Conservation (phyloP, 306 rosid genomes). For the Pterocarpus macrocarpus region DNA sequence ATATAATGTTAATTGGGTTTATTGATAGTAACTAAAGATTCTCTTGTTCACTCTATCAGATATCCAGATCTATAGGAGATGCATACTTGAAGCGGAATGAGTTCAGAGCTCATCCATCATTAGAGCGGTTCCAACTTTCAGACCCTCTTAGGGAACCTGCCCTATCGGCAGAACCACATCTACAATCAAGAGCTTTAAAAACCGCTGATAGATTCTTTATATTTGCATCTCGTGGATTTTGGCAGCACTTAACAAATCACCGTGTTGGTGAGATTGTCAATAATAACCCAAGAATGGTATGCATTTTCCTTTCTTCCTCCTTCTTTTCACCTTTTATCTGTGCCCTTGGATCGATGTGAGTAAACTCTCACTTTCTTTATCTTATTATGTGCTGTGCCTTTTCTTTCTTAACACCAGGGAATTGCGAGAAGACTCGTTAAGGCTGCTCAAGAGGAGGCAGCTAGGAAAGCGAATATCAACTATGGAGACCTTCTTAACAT, state of each 20-base stretch:
- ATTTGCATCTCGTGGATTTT: too few relatives aligned
- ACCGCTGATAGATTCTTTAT: too few relatives aligned
- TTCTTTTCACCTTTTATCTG: background rate
- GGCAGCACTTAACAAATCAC: slow-evolving; percentile 56
- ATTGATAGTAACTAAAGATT: too few relatives aligned
- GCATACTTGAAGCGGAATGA: too few relatives aligned
- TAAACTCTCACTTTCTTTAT: background rate
- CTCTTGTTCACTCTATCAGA: too few relatives aligned
- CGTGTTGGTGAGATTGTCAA: slow-evolving; percentile 69
- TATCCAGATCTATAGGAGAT: too few relatives aligned
- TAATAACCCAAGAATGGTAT: slow-evolving; percentile 61
- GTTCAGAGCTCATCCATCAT: too few relatives aligned
- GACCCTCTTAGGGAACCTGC: too few relatives aligned
- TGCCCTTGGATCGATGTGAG: background rate
- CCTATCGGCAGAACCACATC: too few relatives aligned
- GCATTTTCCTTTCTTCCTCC: background rate
- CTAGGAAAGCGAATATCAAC: slow-evolving; percentile 51
- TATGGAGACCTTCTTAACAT: slow-evolving; percentile 58
- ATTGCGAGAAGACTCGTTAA: slow-evolving; percentile 66
- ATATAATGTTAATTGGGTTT: too few relatives aligned
- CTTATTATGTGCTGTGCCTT: background rate
- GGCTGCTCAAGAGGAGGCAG: slow-evolving; percentile 62
- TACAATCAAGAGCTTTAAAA: too few relatives aligned
- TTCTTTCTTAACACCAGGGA: slow-evolving; percentile 53
- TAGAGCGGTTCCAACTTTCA: too few relatives aligned